phyloP scores from a whole-genome alignment of 495 filamentous ascomycete genomes.

The Penicillium maclennaniae region DNA sequence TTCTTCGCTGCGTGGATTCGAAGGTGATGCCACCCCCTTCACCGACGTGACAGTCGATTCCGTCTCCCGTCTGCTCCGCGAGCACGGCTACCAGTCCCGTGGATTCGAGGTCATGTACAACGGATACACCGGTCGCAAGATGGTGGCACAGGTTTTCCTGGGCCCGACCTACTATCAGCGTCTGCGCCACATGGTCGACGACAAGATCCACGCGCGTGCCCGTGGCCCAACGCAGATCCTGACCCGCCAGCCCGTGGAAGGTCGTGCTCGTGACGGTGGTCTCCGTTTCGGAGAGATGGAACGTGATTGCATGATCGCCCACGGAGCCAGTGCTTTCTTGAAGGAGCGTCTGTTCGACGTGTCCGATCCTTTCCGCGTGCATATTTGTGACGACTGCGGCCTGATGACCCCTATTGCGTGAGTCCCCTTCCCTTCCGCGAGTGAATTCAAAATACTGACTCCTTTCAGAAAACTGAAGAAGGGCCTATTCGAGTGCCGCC shows the following conservation, averaged over 20 bases:
- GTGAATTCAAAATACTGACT: background rate
- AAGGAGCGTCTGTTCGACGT: slow-evolving; percentile 98
- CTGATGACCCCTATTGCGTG: slow-evolving; percentile 99
- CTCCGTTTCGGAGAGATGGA: slow-evolving; percentile 99
- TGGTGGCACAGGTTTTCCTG: slow-evolving; percentile 91
- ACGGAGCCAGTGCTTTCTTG: slow-evolving; percentile 92
- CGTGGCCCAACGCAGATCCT: slow-evolving; percentile 95
- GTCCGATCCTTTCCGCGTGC: slow-evolving; percentile 95
- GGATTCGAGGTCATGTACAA: slow-evolving; percentile 99
- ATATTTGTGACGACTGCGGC: slow-evolving; percentile 97
- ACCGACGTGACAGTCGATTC: slow-evolving; percentile 95
- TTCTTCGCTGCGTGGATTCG: slow-evolving; percentile 79
- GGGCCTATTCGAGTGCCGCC: slow-evolving; percentile 90
- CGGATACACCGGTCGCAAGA: slow-evolving; percentile 90
- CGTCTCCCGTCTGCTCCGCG: slow-evolving; percentile 83
- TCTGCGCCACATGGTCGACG: slow-evolving; percentile 98
- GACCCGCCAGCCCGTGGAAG: slow-evolving; percentile 96
- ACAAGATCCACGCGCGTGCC: slow-evolving; percentile 98
- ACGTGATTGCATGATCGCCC: slow-evolving; percentile 99
- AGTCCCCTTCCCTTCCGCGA: slow-evolving; percentile 38
- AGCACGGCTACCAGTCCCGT: slow-evolving; percentile 92
- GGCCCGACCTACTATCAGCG: slow-evolving; percentile 99
- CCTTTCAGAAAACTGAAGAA: slow-evolving; percentile 80
- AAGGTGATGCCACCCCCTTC: slow-evolving; percentile 97
- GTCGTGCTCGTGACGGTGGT: slow-evolving; percentile 95